Base-by-base conservation (phyloP, 495 filamentous ascomycete genomes). In the Penicillium cinerascens region DNA sequence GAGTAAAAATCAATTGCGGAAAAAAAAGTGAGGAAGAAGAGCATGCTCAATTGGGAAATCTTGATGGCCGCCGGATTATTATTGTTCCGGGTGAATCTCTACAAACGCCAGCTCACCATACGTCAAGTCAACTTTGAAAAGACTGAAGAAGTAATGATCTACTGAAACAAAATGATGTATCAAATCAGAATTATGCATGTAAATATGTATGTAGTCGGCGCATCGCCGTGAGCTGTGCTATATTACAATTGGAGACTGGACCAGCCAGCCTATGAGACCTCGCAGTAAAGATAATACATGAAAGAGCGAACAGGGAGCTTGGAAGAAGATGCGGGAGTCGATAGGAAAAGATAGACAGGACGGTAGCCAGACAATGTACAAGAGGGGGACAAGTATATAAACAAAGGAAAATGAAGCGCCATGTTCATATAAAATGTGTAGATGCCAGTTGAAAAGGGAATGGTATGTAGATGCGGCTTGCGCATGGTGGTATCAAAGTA, bases 161-260 rank as follows among this genome's bases (percentile, higher is more conserved):
- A 41, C 29, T 15, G 9, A 15, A 6, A 10, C 6, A 39, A 17
- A 16, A 25, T 16, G 26, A 29, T 42, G 11, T 25, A 44, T 40
- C n/a, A 17, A 53, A 43, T 39, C 1, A 39, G 37, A 39, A 9
- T 11, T 54, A 42, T 56, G 27, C 35, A 29, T 54, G 46, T 33
- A 33, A 33, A 11, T 33, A 42, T 56, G 27, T 39, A 29, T 54
- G 46, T 33, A 33, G 13, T 1, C 13, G 11, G 29, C 29, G 29
- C 8, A 40, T 42, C 45, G 59, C 46, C 63, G 43, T 42, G 22
- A 21, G 43, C 59, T 59, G 43, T 59, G 51, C 54, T 75, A 75
- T 69, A 75, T 73, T 75, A 75, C 71, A 72, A 68, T 39, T 58
- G 49, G 58, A 48, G 33, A 51, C 63, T 52, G 63, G 60, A 55